Percentiles rank a stretch among this genome's conserved stretches.
Evolutionary conservation across 768 basidiomycete species (phyloP).

Genomic region (Suillus bovinus): DNA sequence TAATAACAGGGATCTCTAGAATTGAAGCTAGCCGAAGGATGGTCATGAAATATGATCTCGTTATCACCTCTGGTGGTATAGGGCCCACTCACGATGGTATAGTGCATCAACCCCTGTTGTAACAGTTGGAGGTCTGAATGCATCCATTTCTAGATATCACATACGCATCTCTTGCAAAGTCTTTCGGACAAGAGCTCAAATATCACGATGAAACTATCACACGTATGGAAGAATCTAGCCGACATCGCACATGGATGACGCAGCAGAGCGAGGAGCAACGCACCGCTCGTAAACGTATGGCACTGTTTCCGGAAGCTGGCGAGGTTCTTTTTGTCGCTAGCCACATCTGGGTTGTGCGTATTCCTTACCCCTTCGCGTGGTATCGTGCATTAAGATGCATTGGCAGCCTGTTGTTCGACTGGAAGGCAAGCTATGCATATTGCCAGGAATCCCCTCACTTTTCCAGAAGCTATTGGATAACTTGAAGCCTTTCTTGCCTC

Average conservation of each 20-base stretch:
- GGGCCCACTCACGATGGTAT: slow-evolving; percentile 89
- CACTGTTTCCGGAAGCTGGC: slow-evolving; percentile 75
- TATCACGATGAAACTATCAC: slow-evolving; percentile 77
- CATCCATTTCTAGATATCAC: slow-evolving; percentile 69
- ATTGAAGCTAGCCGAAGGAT: slow-evolving; percentile 84
- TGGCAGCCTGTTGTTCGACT: slow-evolving; percentile 84
- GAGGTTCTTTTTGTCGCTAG: slow-evolving; percentile 79
- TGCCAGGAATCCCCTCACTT: slow-evolving; percentile 87
- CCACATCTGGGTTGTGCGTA: slow-evolving; percentile 84
- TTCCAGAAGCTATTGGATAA: slow-evolving; percentile 81
- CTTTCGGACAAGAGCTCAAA: slow-evolving; percentile 69
- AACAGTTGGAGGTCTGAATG: slow-evolving; percentile 1
- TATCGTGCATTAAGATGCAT: not conserved
- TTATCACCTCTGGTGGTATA: slow-evolving; percentile 89
- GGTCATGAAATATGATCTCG: slow-evolving; percentile 83
- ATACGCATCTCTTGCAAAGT: slow-evolving; percentile 82
- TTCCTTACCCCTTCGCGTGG: not conserved
- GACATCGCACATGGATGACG: slow-evolving; percentile 53
- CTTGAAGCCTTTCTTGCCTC: slow-evolving; percentile 72
- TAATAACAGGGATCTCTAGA: slow-evolving; percentile 37
- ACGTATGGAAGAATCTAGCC: slow-evolving; percentile 67
- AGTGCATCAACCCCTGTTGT: slow-evolving; percentile 13
- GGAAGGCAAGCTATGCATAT: slow-evolving; percentile 83
- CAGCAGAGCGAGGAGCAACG: slow-evolving; percentile 74
- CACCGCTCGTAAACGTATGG: slow-evolving; percentile 84